A percentile compares a stretch with the other conserved stretches of the same genome.
These are phyloP conservation scores for Trichothecium roseum DNA, from an alignment of 2,329 filamentous ascomycete genomes.

Conservation along the genomic window DNA sequence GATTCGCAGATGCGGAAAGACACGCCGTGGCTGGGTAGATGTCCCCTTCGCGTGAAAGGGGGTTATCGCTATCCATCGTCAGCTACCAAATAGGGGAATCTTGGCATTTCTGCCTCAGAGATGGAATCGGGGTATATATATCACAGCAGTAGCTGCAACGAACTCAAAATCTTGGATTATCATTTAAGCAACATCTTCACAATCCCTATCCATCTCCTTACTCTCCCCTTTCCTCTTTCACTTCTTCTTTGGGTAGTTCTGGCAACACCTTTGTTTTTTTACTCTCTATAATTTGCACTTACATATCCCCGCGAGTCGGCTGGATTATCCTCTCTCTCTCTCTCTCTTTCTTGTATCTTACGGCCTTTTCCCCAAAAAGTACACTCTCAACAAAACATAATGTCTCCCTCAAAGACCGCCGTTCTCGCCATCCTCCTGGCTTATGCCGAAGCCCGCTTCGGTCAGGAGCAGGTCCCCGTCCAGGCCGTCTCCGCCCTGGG, in stretches of 20 bases:
- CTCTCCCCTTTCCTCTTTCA: conserved; percentile 9
- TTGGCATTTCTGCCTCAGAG: too few species aligned
- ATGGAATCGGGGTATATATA: too few species aligned
- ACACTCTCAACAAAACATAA: conserved; percentile 11
- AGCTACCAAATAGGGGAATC: too few species aligned
- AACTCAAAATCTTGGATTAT: too few species aligned
- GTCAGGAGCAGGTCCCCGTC: conserved; percentile 52
- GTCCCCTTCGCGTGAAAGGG: too few species aligned
- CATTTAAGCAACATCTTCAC: too few species aligned
- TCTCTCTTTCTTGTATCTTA: conserved; percentile 6
- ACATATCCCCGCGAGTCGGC: not conserved
- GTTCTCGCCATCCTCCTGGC: conserved; percentile 30
- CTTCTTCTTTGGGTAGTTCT: conserved; percentile 21
- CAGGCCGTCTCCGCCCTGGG: conserved; percentile 39
- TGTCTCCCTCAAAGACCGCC: conserved; percentile 29
- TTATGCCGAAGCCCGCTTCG: conserved; percentile 45
- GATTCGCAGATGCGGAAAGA: too few species aligned
- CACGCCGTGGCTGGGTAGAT: too few species aligned
- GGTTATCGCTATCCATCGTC: too few species aligned
- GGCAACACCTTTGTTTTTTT: conserved; percentile 19
- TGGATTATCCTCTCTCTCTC: conserved; percentile 1
- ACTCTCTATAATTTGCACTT: conserved; percentile 4
- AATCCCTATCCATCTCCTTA: too few species aligned
- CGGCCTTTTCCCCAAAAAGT: conserved; percentile 1
- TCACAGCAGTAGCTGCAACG: too few species aligned